Base-by-base conservation (phyloP, 768 basidiomycete genomes). In the Pulveroboletus ravenelii region DNA sequence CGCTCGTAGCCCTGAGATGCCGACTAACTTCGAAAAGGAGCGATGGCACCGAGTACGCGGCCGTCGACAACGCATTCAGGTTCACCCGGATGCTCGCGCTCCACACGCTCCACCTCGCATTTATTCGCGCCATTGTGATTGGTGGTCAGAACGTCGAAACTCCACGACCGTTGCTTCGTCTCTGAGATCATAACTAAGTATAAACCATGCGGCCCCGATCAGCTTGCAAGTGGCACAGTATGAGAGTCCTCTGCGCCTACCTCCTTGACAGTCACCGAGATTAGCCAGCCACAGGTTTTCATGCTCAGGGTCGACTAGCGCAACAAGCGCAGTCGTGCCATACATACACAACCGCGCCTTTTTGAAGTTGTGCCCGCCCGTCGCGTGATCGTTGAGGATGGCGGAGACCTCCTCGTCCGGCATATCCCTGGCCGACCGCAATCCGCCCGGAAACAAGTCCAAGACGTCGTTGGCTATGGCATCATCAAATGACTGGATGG, bases 201-300 rank as follows among this genome's bases (percentile, higher is more conserved):
- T 65, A 59, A n/a, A 51, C 62, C 20, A 23, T 23, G 20, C 20
- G 4, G 20, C 20, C 20, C 20, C 20, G 4, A 58, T 45, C 45
- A 52, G 51, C 46, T 38, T 51, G 40, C 32, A 3, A 43, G 13
- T 17, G 18, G 15, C 9, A 15, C 15, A 41, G 13, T 14, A 45
- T 56, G 47, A 32, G 32, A 43, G 48, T 6, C 1, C 2, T 14
- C 20, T 14, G 39, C 23, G 70, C 83, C 55, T 55, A 87, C 87
- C 74, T 53, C 85, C 85, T 74, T 86, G 83, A 64, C 85, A 89
- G 61, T 90, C 88, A 13, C 88, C 88, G 25, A 90, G 73, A 61
- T 89, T 89, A 6, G 87, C 87, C 41, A 89, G 69, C 88, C 88
- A 90, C 18, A 89, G 70, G 54, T 87, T 79, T 60, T 78, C 72